Evolutionary conservation across 2,329 filamentous ascomycete genomes (phyloP).

Genomic region (Diplodia mutila): DNA sequence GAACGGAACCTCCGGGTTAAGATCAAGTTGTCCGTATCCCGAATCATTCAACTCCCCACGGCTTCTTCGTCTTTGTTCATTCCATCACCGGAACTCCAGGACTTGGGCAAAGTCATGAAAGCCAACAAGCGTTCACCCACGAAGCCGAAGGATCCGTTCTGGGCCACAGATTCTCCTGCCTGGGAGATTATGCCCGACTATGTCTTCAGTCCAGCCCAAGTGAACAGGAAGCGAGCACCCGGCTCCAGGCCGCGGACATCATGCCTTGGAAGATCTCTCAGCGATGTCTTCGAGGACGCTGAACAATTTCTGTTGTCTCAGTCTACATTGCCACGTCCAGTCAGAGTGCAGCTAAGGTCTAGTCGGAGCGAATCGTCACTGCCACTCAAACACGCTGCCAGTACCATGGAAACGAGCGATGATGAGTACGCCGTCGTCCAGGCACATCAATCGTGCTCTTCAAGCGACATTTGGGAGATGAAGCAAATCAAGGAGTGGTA

Average conservation of each 20-base stretch:
- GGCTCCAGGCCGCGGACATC: too few relatives aligned
- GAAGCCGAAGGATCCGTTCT: background rate
- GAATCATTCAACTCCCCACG: background rate
- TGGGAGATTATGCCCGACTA: background rate
- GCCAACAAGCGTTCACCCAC: background rate
- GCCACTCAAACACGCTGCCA: background rate
- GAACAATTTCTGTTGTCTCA: too few relatives aligned
- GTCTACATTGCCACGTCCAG: too few relatives aligned
- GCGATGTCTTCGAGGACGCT: too few relatives aligned
- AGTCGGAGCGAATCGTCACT: background rate
- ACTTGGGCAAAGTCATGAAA: background rate
- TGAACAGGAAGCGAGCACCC: too few relatives aligned
- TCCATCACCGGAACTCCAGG: background rate
- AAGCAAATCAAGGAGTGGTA: constrained; percentile 21
- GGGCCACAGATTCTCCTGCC: constrained; percentile 9
- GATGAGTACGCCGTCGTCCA: background rate
- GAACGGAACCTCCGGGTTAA: constrained; percentile 37
- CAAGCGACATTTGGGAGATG: constrained; percentile 3
- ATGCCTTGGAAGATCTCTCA: too few relatives aligned
- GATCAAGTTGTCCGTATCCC: constrained; percentile 30
- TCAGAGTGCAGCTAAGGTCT: too few relatives aligned
- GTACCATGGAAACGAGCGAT: background rate
- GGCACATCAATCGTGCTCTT: background rate
- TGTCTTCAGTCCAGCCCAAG: too few relatives aligned
- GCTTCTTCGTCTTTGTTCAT: background rate